phyloP scores from a whole-genome alignment of 768 basidiomycete genomes.

The Rhizopogon roseolus region DNA sequence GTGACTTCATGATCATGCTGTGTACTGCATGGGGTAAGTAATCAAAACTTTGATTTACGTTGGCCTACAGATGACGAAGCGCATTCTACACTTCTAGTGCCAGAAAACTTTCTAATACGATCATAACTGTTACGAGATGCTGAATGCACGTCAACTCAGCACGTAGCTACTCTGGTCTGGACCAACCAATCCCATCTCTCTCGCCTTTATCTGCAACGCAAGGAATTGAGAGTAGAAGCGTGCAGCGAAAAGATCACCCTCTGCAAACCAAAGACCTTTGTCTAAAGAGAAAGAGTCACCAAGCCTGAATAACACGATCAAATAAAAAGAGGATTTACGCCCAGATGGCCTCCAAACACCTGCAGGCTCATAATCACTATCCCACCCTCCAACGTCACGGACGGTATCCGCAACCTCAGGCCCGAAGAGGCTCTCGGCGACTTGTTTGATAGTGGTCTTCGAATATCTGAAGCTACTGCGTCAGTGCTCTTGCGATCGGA shows the following conservation, averaged over 20 bases:
- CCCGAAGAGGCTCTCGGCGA: slow-evolving; percentile 1
- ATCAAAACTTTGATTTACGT: no score
- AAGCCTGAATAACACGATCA: not conserved
- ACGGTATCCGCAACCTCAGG: not conserved
- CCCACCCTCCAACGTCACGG: slow-evolving; percentile 7
- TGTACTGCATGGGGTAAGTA: no score
- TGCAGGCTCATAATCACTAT: slow-evolving; percentile 5
- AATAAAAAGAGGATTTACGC: not conserved
- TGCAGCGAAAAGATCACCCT: slow-evolving; percentile 3
- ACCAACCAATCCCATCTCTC: not conserved
- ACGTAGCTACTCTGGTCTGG: not conserved
- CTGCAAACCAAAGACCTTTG: slow-evolving; percentile 2
- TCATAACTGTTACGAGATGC: not conserved
- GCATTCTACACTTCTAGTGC: no score
- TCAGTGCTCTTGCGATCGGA: not conserved
- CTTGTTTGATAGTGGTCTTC: slow-evolving; percentile 1
- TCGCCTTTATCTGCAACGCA: not conserved
- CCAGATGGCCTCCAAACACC: slow-evolving; percentile 9
- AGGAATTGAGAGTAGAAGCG: not conserved
- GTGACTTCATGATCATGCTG: no score
- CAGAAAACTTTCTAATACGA: no score
- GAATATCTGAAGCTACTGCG: not conserved
- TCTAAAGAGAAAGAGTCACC: not conserved
- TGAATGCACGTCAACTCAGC: not conserved
- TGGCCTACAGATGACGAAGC: no score